phyloP scores from a whole-genome alignment of 495 filamentous ascomycete species.

The Wilcoxina mikolae region DNA sequence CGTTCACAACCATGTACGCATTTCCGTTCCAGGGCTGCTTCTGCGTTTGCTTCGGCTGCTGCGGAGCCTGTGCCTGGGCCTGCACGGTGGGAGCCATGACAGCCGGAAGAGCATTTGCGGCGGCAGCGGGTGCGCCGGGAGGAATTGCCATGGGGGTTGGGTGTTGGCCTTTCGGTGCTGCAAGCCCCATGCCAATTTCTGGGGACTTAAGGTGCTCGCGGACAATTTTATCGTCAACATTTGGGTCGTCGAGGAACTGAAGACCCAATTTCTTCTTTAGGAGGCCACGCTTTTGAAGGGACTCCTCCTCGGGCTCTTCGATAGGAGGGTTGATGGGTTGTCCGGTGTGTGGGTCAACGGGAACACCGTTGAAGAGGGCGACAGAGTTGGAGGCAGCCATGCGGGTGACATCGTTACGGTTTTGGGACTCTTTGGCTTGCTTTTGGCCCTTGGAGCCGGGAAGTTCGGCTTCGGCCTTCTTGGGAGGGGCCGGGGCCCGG shows the following conservation, averaged over 20 bases:
- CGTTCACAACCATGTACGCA: constrained; percentile 4
- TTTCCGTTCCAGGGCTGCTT: background rate
- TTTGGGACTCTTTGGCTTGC: background rate
- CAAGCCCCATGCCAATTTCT: background rate
- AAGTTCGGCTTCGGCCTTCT: background rate
- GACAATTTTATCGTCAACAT: background rate
- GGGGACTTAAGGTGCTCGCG: background rate
- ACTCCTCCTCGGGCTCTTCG: background rate
- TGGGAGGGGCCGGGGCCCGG: background rate
- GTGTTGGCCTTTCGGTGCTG: background rate
- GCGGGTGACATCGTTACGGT: constrained; percentile 2
- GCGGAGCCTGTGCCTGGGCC: background rate
- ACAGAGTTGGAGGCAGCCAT: constrained; percentile 3
- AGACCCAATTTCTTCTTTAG: constrained; percentile 6
- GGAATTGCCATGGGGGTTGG: background rate
- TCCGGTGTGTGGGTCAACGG: constrained; percentile 3
- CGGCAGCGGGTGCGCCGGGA: background rate
- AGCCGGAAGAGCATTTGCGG: background rate
- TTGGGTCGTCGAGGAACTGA: constrained; percentile 3
- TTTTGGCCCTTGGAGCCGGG: background rate
- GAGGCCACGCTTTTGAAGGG: constrained; percentile 3
- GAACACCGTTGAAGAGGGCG: constrained; percentile 9
- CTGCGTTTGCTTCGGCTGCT: background rate
- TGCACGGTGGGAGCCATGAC: background rate
- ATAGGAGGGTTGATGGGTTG: constrained; percentile 1